These are phyloP conservation scores for Talaromyces liani DNA, from an alignment of 495 filamentous ascomycete genomes.

Conservation along the genomic window DNA sequence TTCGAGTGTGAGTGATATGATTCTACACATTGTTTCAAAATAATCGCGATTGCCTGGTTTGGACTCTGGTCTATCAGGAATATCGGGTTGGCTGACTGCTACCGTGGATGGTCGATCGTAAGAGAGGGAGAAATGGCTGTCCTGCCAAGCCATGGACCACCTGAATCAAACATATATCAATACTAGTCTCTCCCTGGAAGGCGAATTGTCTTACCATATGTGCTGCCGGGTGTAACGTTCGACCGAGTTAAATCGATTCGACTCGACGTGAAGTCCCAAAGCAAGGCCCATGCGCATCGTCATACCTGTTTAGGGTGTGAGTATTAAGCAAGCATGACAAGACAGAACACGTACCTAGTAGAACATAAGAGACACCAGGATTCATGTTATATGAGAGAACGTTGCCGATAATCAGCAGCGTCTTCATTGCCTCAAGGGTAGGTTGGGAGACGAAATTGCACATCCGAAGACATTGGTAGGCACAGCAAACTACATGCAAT, in stretches of 20 bases:
- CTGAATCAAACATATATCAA: conserved; percentile 10
- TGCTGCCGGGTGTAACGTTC: conserved; percentile 29
- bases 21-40: conserved; percentile 46
- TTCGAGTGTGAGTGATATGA: conserved; percentile 47
- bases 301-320: conserved; percentile 31
- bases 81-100: conserved; percentile 43
- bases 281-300: conserved; percentile 52
- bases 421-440: conserved; percentile 49
- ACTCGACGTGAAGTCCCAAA: conserved; percentile 49
- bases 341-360: conserved; percentile 35
- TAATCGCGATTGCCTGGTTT: conserved; percentile 44
- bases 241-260: conserved; percentile 34
- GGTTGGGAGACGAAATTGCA: conserved; percentile 54
- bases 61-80: conserved; percentile 39
- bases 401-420: conserved; percentile 51
- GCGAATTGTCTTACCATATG: conserved; percentile 27
- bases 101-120: conserved; percentile 53
- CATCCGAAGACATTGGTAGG: conserved; percentile 55
- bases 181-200: background rate
- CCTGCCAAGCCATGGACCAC: conserved; percentile 57
- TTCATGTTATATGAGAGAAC: conserved; percentile 60
- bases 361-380: conserved; percentile 52
- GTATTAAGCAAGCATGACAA: background rate
- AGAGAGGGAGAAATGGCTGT: conserved; percentile 52
- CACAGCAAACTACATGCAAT: conserved; percentile 45